Base-by-base conservation (phyloP, 371 early-diverging fungal genomes). In the Umbelopsis sp. region DNA sequence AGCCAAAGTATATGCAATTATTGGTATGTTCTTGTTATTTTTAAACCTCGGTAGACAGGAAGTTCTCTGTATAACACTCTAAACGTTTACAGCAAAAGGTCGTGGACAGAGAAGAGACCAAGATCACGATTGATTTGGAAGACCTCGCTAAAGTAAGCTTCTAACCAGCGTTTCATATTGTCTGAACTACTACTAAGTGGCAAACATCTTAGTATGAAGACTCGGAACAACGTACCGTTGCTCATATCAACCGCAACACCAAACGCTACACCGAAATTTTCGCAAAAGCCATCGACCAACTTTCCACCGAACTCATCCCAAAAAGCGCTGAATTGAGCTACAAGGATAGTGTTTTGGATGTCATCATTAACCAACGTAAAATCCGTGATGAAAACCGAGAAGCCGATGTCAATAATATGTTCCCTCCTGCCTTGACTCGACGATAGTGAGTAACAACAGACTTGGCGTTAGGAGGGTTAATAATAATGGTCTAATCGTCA, bases 321-420 rank as follows among this genome's bases (percentile, higher is more conserved):
- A 80, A 76, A 63, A 80, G 81, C 44, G 80, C 84, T 66, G 83
- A 91, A 69, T 84, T 93, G 50, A 81, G 78, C 35, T 87, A 91
- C 29, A 86, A 89, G n/a, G 92, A 92, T 52, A 88, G 89, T 68
- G 95, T 96, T 3, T 76, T 97, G 25, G 97, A 97, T 70, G 96
- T 97, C 20, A 90, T 98, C 69, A 87, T 96, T 74, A 86, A 87
- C 66, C 96, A 96, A 62, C 86, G 98, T 65, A 85, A 85, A 69
- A 89, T 87, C 67, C 89, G 92, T 63, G 94, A 96, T 74, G 74
- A 77, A 63, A 79, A 77, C 52, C 80, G 74, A 66, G 76, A 77
- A 22, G 74, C 67, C 16, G 86, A 82, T 41, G 70, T 78, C 3
- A 81, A 77, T 0, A 77, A 80, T 6, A 65, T 66, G 18, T 95